Percentiles rank a stretch among this genome's conserved stretches.
Conservation (phyloP, 768 basidiomycete genomes). For the Hemileccinum impolitum region DNA sequence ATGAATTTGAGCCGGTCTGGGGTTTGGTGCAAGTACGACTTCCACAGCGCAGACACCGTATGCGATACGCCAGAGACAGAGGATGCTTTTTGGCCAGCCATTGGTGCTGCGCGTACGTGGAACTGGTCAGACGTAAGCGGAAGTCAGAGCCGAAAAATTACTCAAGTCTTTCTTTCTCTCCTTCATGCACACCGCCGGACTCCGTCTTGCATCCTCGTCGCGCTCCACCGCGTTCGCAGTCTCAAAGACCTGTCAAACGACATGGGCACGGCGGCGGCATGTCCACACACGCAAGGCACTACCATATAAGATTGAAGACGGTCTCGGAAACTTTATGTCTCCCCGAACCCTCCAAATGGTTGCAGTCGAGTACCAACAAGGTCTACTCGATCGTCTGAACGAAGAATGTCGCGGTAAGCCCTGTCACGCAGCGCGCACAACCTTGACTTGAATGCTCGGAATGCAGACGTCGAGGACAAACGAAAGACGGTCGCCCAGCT, state of each 20-base stretch:
- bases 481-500: constrained; percentile 64
- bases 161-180: not conserved
- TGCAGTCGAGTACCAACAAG: constrained; percentile 83
- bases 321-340: constrained; percentile 76
- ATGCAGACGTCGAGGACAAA: constrained; percentile 52
- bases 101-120: constrained; percentile 23
- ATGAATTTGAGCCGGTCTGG: constrained; percentile 88
- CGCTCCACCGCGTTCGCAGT: constrained; percentile 12
- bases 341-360: constrained; percentile 67
- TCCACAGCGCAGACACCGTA: constrained; percentile 57
- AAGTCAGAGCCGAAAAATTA: constrained; percentile 10
- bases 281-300: constrained; percentile 53
- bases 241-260: constrained; percentile 12
- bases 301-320: constrained; percentile 65
- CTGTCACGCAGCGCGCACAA: not conserved
- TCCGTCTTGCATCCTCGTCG: constrained; percentile 24
- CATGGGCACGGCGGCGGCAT: constrained; percentile 29
- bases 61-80: constrained; percentile 25
- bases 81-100: constrained; percentile 37
- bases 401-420: constrained; percentile 66
- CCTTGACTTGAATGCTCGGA: not conserved
- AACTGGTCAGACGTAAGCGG: constrained; percentile 18
- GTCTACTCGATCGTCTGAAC: constrained; percentile 74
- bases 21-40: constrained; percentile 74
- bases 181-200: constrained; percentile 20